Conservation (phyloP, 2,329 filamentous ascomycete genomes). For the Aspergillus glaucus region DNA sequence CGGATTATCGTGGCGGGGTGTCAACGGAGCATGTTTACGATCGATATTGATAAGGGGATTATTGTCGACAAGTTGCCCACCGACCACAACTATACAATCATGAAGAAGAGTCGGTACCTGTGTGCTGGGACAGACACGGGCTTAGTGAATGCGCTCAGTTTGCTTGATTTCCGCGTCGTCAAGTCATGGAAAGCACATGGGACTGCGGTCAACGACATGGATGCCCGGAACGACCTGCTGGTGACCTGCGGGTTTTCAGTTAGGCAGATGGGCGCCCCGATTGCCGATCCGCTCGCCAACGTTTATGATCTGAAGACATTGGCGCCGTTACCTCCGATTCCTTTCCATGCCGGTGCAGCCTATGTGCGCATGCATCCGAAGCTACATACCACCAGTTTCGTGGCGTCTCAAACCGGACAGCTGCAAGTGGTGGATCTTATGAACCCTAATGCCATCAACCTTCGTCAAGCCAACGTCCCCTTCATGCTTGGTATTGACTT, state of each 20-base stretch:
- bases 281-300: constrained; percentile 87
- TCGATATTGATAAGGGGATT: constrained; percentile 65
- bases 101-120: constrained; percentile 83
- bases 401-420: constrained; percentile 85
- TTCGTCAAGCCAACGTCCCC: constrained; percentile 73
- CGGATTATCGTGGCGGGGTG: constrained; percentile 81
- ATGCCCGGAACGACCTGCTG: constrained; percentile 89
- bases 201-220: constrained; percentile 90
- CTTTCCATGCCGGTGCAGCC: constrained; percentile 84
- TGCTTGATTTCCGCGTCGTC: constrained; percentile 67
- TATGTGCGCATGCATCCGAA: constrained; percentile 95
- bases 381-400: constrained; percentile 89
- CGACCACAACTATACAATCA: constrained; percentile 75
- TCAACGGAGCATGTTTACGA: constrained; percentile 77
- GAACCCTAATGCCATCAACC: constrained; percentile 81
- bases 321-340: constrained; percentile 79
- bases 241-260: constrained; percentile 92
- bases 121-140: constrained; percentile 84
- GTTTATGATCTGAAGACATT: constrained; percentile 94
- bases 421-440: constrained; percentile 94
- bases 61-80: constrained; percentile 67
- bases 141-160: constrained; percentile 78
- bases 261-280: constrained; percentile 69
- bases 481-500: constrained; percentile 78
- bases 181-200: constrained; percentile 89